Base-by-base conservation (phyloP, 2,329 filamentous ascomycete genomes). In the Gremmenia infestans region DNA sequence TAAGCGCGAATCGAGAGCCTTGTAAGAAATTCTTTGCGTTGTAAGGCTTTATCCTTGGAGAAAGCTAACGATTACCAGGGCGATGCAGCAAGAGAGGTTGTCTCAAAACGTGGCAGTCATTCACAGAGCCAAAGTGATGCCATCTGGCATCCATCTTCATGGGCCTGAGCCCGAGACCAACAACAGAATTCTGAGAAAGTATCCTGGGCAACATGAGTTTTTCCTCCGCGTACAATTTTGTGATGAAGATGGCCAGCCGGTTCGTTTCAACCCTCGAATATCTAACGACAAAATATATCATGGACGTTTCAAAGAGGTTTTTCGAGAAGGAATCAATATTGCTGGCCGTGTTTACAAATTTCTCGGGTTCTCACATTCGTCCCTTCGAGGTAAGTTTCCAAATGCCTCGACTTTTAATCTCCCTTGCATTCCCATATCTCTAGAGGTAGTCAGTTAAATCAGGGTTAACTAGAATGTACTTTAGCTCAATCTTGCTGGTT, bases 331-430 rank as follows among this genome's bases (percentile, higher is more conserved):
- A 0, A 81, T 95, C 28, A 65, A 72, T 0, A 81, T 93, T 52
- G 87, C 80, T 2, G 87, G 83, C 0, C 76, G 83, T 12, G 66
- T 70, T 0, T 91, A 83, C 64, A 71, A 72, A 0, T 93, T 92
- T 64, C 75, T 93, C 0, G 89, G 89, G 0, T 93, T 91, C 69
- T 91, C 88, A 0, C 86, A 92, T 68, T 93, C 88, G 0, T 91
- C 88, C 0, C 76, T 93, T 4, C 78, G 89, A 12, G 42, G 42
- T 45, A 50, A 17, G 48, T 15, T 5, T 19, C n/a, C 5, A 12
- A 25, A 22, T 23, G 19, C 42, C 8, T 42, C 39, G 9, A 42
- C 3, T 12, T 32, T 32, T 12, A 4, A 32, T 32, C 9, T 32
- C 28, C 12, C 28, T 32, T 32, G 9, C 28, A 1, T 32, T 9